Base-by-base conservation (phyloP, 345 rosid species). In the Brassica nigra region DNA sequence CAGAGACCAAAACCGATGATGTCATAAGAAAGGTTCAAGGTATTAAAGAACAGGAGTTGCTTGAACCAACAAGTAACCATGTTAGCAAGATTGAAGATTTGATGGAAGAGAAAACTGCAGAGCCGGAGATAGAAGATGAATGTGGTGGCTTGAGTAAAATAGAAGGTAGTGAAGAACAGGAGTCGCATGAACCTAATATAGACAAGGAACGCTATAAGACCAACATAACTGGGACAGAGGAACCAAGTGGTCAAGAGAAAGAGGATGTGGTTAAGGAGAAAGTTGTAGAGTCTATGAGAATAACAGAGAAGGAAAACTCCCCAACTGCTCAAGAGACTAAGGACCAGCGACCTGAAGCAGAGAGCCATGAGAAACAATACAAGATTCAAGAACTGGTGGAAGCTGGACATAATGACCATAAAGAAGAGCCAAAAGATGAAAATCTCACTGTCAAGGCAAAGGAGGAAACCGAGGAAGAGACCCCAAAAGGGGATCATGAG, bases 181-280 rank as follows among this genome's bases (percentile, higher is more conserved):
- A 58, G 34, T 73, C 74, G 2, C 39, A 59, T 73, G 69, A 66
- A 66, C 74, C 37, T 0, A 57, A 39, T 65, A 73, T 29, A 73
- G 67, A 73, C 62, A 78, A 72, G 36, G 73, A 78, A 73, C 59
- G 49, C 11, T 66, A 65, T 28, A 64, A 78, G 28, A 27, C 47
- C 20, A 52, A 3, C 15, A 27, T 34, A 57, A 10, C 15, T 71
- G 44, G 2, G 11, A 2, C 11, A 65, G 68, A 65, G 54, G 28
- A 58, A 44, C 63, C 57, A 67, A 61, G 63, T 74, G 18, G 30
- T 61, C 34, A 61, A 16, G 61, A 39, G 30, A 14, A 65, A 66
- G 47, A 42, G 61, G 31, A 76, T 20, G 59, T n/a, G 16, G 63
- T 47, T 1, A 36, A 42, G 28, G 42, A 71, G 66, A 78, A 65